Evolutionary conservation across 257 asterid species (phyloP).

Genomic region (Solanum tarijense): DNA sequence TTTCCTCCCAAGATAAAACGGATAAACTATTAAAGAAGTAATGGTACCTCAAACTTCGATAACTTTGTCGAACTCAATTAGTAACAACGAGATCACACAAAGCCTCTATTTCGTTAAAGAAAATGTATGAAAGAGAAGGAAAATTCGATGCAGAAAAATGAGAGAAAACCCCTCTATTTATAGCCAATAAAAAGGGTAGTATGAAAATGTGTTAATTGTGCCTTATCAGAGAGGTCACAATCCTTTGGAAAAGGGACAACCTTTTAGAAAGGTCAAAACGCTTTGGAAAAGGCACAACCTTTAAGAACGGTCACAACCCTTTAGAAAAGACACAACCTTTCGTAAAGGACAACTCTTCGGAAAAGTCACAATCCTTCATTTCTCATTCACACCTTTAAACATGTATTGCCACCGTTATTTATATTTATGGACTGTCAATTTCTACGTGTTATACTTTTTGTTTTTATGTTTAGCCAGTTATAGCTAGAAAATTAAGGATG

Average conservation of each 20-base stretch:
- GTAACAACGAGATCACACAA: background rate
- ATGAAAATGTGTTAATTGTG: background rate
- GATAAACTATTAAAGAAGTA: background rate
- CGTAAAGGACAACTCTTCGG: background rate
- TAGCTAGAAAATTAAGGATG: background rate
- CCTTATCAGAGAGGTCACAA: background rate
- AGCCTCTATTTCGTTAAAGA: background rate
- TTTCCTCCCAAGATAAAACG: background rate
- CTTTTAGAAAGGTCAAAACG: background rate
- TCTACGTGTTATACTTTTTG: background rate
- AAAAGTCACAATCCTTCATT: background rate
- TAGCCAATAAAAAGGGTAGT: background rate
- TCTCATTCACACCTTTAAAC: background rate
- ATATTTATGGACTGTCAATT: background rate
- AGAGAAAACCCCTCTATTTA: too few species aligned
- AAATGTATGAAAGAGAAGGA: background rate
- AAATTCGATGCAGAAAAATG: background rate
- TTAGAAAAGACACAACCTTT: background rate
- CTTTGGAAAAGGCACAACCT: background rate
- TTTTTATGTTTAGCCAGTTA: background rate
- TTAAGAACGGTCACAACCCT: background rate
- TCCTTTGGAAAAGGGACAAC: background rate
- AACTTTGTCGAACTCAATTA: background rate
- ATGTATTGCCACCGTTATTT: background rate
- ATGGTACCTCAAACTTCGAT: background rate